Base-by-base conservation (phyloP, 345 rosid genomes). In the Excoecaria agallocha region DNA sequence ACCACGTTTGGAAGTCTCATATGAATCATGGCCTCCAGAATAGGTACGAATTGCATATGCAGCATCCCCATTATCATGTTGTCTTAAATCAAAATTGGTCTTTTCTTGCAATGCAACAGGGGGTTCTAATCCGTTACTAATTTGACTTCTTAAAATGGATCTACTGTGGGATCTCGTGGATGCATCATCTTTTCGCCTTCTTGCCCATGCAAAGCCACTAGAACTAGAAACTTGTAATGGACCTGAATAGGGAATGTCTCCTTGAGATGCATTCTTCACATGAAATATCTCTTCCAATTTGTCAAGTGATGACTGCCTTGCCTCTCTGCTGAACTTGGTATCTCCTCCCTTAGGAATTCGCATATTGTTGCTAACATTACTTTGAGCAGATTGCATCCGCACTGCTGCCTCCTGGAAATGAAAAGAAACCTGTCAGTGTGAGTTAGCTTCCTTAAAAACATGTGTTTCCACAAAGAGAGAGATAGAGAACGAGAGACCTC, bases 161-260 rank as follows among this genome's bases (percentile, higher is more conserved):
- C 92, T 82, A 58, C 60, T 78, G 77, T 89, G 87, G 45, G 91
- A 85, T 78, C 85, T 85, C 72, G 59, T 39, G 22, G 85, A 83
- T 76, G 84, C 82, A 22, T 89, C 89, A 70, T 88, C 93, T 75
- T 85, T 95, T 78, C 80, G 85, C 66, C 94, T 84, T 83, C 83
- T 93, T 38, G 93, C 99, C 99, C 99, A 93, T 60, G 94, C 93
- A 85, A 94, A 94, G 78, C 98, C 97, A 78, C 89, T 90, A 48
- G 98, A 94, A 37, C 84, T 76, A 63, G 97, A 84, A 74, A 94
- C 91, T 82, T 91, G 95, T 63, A 93, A 82, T 37, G 96, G 98
- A 58, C 96, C 96, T 54, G 98, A 91, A 79, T 89, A 93, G 66
- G 94, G 98, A 78, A 89, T 79, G 75, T 95, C 98, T 50, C 94